phyloP scores from a whole-genome alignment of 805 yeast species.

The Candida sithepensis region DNA sequence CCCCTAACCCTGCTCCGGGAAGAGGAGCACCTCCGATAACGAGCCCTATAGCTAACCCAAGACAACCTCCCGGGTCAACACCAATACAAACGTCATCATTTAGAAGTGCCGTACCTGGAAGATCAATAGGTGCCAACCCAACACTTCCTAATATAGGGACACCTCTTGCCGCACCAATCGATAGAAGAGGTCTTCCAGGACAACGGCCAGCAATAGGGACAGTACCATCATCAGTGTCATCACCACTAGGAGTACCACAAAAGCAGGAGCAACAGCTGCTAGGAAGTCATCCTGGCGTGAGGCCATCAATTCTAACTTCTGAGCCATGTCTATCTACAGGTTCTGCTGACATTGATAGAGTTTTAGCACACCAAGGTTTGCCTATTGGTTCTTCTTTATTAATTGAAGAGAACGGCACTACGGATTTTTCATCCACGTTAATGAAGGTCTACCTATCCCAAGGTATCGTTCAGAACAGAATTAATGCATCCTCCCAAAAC shows the following conservation, averaged over 20 bases:
- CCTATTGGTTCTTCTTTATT: conserved; percentile 73
- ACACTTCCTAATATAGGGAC: neutral
- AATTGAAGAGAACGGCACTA: conserved; percentile 80
- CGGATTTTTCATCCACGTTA: conserved; percentile 77
- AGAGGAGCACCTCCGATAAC: conserved; percentile 2
- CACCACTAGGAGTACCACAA: neutral
- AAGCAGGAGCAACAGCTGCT: conserved; percentile 3
- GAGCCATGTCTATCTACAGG: conserved; percentile 81
- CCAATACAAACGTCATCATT: conserved; percentile 6
- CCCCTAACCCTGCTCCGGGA: conserved; percentile 8
- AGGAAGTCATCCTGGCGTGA: conserved; percentile 50
- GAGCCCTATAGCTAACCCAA: neutral
- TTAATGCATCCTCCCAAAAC: conserved; percentile 36
- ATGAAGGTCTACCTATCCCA: conserved; percentile 70
- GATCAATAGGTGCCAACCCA: conserved; percentile 6
- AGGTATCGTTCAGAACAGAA: conserved; percentile 64
- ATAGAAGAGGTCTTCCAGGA: no score
- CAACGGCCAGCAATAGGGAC: neutral
- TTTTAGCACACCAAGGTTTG: conserved; percentile 77
- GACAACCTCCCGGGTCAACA: conserved; percentile 1
- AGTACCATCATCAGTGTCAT: neutral
- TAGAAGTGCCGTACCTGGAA: conserved; percentile 20
- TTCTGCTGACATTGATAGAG: conserved; percentile 65
- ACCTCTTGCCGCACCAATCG: neutral
- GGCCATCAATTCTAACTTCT: conserved; percentile 76